Percentiles rank a stretch among this genome's conserved stretches.
phyloP scores from a whole-genome alignment of 805 yeast genomes.

The Starmerella bombicola region DNA sequence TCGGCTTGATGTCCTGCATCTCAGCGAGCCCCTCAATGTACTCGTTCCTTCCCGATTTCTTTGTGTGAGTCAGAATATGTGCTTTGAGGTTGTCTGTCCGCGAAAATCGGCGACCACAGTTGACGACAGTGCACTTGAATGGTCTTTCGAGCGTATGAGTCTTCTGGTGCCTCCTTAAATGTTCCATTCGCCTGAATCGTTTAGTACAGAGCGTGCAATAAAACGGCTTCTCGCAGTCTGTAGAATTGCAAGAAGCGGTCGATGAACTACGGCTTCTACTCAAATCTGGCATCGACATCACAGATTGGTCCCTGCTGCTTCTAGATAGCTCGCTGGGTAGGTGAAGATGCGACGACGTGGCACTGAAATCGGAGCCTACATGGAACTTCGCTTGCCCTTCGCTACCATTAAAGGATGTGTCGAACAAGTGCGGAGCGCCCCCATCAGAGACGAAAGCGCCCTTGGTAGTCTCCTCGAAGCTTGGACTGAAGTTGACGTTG shows the following conservation, averaged over 20 bases:
- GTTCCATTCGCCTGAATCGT: constrained; percentile 33
- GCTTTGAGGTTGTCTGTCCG: constrained; percentile 72
- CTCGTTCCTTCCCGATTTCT: constrained; percentile 33
- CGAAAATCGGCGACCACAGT: constrained; percentile 53
- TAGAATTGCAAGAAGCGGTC: constrained; percentile 1
- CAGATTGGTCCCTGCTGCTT: too few relatives aligned
- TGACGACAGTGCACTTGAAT: constrained; percentile 43
- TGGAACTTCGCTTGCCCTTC: too few relatives aligned
- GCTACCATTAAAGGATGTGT: too few relatives aligned
- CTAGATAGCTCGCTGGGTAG: too few relatives aligned
- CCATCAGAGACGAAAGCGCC: too few relatives aligned
- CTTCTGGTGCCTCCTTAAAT: constrained; percentile 44
- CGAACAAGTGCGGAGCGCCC: too few relatives aligned
- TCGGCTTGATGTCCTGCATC: constrained; percentile 13
- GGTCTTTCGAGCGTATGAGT: constrained; percentile 76
- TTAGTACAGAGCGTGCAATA: constrained; percentile 30
- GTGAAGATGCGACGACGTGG: too few relatives aligned
- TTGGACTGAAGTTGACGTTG: too few relatives aligned
- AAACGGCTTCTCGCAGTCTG: constrained; percentile 25
- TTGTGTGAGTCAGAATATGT: constrained; percentile 56
- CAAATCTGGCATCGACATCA: background rate
- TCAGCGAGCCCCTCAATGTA: constrained; percentile 31
- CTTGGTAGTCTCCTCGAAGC: too few relatives aligned
- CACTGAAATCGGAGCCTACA: too few relatives aligned
- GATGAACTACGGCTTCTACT: constrained; percentile 5